Conservation (phyloP, 2,329 filamentous ascomycete genomes). For the Trichoderma polysporum region DNA sequence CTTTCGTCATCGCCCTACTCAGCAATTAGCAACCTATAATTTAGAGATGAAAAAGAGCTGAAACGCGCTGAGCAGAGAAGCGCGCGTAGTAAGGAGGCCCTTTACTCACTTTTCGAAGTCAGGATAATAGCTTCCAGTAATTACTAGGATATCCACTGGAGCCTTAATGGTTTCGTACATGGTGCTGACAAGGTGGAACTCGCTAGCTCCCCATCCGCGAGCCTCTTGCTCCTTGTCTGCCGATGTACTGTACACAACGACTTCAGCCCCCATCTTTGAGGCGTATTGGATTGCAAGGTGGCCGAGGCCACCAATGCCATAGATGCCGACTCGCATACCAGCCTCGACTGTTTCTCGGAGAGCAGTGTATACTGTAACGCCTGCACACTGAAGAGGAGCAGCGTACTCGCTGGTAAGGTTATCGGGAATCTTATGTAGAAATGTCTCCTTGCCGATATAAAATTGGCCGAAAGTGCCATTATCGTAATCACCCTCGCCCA, state of each 20-base stretch:
- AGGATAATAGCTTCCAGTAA: background rate
- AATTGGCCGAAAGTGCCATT: slow-evolving; percentile 4
- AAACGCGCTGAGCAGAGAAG: background rate
- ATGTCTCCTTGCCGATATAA: background rate
- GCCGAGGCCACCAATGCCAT: background rate
- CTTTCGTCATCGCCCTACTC: background rate
- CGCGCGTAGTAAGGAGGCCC: background rate
- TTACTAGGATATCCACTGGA: background rate
- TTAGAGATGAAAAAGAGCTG: background rate
- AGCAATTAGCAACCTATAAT: background rate
- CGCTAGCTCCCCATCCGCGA: background rate
- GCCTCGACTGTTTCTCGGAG: slow-evolving; percentile 33
- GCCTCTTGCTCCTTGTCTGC: background rate
- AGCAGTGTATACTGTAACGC: slow-evolving; percentile 64
- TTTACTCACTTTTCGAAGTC: background rate
- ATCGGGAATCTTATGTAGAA: slow-evolving; percentile 41
- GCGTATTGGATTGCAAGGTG: background rate
- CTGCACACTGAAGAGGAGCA: slow-evolving; percentile 69
- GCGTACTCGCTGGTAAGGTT: slow-evolving; percentile 38
- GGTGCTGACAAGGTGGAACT: background rate
- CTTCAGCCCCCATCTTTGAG: background rate
- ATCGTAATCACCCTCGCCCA: slow-evolving; percentile 19
- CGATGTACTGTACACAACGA: background rate
- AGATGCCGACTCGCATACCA: background rate
- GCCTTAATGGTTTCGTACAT: background rate